Base-by-base conservation (phyloP, 352 stramenopile genomes). In the Pythium sukuiense region DNA sequence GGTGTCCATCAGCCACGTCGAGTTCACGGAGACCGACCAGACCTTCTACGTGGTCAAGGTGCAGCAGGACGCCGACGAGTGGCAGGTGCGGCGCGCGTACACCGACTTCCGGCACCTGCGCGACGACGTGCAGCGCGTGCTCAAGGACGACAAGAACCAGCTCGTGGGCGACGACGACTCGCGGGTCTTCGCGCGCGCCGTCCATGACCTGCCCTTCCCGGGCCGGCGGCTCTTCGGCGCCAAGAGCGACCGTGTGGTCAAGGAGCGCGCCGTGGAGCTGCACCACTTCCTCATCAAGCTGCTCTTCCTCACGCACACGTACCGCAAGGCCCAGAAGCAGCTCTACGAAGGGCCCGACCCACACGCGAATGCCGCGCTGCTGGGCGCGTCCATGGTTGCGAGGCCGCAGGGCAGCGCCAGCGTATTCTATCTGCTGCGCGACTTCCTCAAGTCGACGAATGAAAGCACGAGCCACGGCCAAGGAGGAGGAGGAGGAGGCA, bases 1-100 rank as follows among this genome's bases (percentile, higher is more conserved):
- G 57, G 84, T 92, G 37, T 71, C 81, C 59, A 89, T 92, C 67
- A 79, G 76, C 56, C 84, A 90, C 67, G 82, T 90, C 64, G 84
- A 92, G 77, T 89, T 92, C 74, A 90, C 81, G 33, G 75, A 77
- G 61, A 73, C 72, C 43, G 79, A 77, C 59, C 73, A 90, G 62
- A 86, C 86, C 30, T 71, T 92, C 27, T 92, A 92, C 70, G 81
- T 92, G 24, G 63, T 92, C 33, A 86, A 85, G 6, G 84, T 92
- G 49, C 83, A 89, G 64, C 84, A 90, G 62, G 84, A 92, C 58
- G 60, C 60, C 3, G 84, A 92, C 62, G 77, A 87, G 53, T 92
- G 84, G 84, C 70, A 89, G 45, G 82, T 92, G 49, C 76, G 79
- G 0, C 79, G 82, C 63, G 79, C 77, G 6, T 92, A 90, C 72